A percentile compares a stretch with the other conserved stretches of the same genome.
phyloP scores from a whole-genome alignment of 352 stramenopile species.

The Phytophthora macrochlamydospora region DNA sequence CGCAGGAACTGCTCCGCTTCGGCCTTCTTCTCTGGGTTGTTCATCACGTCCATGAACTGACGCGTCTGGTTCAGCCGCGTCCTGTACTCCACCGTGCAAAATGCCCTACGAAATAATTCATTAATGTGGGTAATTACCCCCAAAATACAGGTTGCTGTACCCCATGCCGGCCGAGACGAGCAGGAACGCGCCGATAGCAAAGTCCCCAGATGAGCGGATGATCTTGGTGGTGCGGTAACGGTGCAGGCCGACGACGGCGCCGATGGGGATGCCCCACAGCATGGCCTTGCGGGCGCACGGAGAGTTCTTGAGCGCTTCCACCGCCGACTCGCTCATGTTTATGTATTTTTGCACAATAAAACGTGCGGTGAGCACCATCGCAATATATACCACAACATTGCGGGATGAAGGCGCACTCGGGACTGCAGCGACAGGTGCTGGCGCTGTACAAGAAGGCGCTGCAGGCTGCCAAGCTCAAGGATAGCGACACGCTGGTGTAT shows the following conservation, averaged over 20 bases:
- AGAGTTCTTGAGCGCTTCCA: conserved; percentile 68
- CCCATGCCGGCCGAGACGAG: too few relatives aligned
- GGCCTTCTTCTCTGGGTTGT: conserved; percentile 70
- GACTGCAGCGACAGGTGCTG: conserved; percentile 81
- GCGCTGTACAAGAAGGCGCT: conserved; percentile 73
- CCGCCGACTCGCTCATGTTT: conserved; percentile 7
- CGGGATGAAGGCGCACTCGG: conserved; percentile 54
- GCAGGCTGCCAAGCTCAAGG: conserved; percentile 61
- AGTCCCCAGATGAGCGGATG: conserved; percentile 71
- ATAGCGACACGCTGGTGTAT: conserved; percentile 46
- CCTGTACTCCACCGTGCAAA: conserved; percentile 65
- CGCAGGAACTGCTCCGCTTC: conserved; percentile 81
- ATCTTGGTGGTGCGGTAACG: conserved; percentile 67
- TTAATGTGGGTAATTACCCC: too few relatives aligned
- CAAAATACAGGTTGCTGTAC: too few relatives aligned
- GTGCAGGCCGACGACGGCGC: conserved; percentile 62
- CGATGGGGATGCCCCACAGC: conserved; percentile 79
- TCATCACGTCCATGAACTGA: conserved; percentile 87
- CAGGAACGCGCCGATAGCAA: conserved; percentile 62
- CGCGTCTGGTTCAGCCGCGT: conserved; percentile 61
- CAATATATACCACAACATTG: neutral
- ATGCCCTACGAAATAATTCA: neutral
- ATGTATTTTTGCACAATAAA: conserved; percentile 6
- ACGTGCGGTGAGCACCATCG: conserved; percentile 21
- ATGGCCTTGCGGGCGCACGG: conserved; percentile 80